A percentile compares a stretch with the other conserved stretches of the same genome.
Evolutionary conservation across 2,329 filamentous ascomycete species (phyloP).

Genomic region (Geoglossum cookeanum): DNA sequence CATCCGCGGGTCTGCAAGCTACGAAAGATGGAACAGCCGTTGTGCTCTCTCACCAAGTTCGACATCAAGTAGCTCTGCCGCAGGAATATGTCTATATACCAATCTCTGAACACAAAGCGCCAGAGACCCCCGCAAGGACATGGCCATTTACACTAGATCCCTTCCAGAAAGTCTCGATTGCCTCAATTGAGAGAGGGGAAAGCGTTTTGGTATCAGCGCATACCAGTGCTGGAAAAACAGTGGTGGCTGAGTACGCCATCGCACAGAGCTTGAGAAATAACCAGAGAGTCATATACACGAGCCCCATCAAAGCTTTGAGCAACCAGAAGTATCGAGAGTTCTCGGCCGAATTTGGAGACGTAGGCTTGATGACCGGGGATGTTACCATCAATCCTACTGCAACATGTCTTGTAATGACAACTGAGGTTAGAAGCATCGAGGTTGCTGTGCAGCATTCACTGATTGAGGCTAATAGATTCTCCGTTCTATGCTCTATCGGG

Average conservation of each 20-base stretch:
- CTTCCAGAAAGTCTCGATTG: conserved; percentile 87
- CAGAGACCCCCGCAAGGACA: conserved; percentile 61
- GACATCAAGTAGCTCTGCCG: conserved; percentile 89
- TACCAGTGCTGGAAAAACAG: conserved; percentile 94
- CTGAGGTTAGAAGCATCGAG: conserved; percentile 34
- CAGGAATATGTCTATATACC: conserved; percentile 88
- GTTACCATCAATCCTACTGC: conserved; percentile 98
- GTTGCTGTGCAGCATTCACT: background rate
- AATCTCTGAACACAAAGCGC: conserved; percentile 87
- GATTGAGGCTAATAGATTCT: conserved; percentile 44
- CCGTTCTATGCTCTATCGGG: conserved; percentile 92
- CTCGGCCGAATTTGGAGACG: conserved; percentile 84
- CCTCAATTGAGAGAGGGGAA: conserved; percentile 88
- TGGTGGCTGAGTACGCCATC: conserved; percentile 95
- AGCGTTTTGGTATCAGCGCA: conserved; percentile 94
- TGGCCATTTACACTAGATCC: conserved; percentile 90
- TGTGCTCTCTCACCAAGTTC: conserved; percentile 87
- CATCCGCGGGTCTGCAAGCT: conserved; percentile 47
- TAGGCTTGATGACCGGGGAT: conserved; percentile 96
- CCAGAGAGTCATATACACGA: conserved; percentile 96
- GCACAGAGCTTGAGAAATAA: conserved; percentile 94
- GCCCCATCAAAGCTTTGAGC: conserved; percentile 94
- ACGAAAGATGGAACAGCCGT: conserved; percentile 49
- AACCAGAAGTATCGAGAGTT: conserved; percentile 99
- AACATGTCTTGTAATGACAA: conserved; percentile 97